phyloP scores from a whole-genome alignment of 805 yeast genomes.

The Kodamaea leandrae region DNA sequence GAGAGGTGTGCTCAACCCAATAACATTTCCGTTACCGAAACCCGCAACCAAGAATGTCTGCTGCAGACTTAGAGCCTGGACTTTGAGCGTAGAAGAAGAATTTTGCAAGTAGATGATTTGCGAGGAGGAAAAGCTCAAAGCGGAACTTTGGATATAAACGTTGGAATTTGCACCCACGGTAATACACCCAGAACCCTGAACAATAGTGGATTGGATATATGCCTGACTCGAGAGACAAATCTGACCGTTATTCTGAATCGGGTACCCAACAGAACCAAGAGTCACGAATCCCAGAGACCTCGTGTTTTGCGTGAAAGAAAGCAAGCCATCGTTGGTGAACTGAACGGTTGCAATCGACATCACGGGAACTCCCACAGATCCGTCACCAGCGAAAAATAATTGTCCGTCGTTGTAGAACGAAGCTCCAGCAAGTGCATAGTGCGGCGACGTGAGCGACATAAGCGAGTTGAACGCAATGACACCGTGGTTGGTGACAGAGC shows the following conservation, averaged over 20 bases:
- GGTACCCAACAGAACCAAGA: background rate
- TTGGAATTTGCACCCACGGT: conserved; percentile 13
- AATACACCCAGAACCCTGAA: conserved; percentile 30
- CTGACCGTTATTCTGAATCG: conserved; percentile 13
- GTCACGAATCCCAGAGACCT: conserved; percentile 9
- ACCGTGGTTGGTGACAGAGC: conserved; percentile 19
- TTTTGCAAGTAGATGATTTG: conserved; percentile 13
- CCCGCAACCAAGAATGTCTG: conserved; percentile 25
- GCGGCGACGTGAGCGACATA: conserved; percentile 11
- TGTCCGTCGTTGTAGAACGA: conserved; percentile 12
- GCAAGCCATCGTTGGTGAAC: conserved; percentile 18
- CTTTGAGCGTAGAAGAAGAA: conserved; percentile 8
- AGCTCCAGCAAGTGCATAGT: conserved; percentile 5
- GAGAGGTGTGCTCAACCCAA: conserved; percentile 13
- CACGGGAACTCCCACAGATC: conserved; percentile 9
- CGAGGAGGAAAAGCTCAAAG: conserved; percentile 3
- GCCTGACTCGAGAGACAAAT: conserved; percentile 22
- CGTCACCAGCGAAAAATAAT: conserved; percentile 12
- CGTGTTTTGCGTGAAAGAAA: conserved; percentile 18
- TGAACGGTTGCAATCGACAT: conserved; percentile 9
- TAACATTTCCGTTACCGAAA: conserved; percentile 26
- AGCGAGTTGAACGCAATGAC: conserved; percentile 15
- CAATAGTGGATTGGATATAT: conserved; percentile 20
- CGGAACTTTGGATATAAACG: conserved; percentile 11
- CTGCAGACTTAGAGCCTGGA: conserved; percentile 16